Evolutionary conservation across 345 rosid genomes (phyloP), one percentile per base, ranked within the genome.

Genomic region (Euphorbia tirucalli): DNA sequence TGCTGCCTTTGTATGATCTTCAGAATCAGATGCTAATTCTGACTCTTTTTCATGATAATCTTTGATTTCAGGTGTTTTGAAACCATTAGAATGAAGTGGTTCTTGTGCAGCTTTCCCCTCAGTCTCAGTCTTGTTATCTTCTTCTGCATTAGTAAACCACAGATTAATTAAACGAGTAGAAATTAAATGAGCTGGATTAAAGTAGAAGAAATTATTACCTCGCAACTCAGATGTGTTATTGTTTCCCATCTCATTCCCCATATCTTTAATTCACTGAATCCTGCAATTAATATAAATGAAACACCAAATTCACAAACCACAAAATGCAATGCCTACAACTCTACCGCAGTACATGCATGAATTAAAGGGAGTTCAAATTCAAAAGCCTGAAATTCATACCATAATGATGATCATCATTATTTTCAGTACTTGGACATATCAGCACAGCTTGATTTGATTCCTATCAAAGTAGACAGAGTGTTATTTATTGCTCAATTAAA

Each of bases 211-310:
- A 44, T 13, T 11, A 30, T 25, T 70, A 85, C 91, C 87, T 75
- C 48, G 77, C 62, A 87, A 71, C 30, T 79, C 83, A 35, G 87
- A 80, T 15, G 90, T 74, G 82, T 83, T 87, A 60, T 62, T 85
- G 84, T 87, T 87, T 24, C 91, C 89, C 91, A 85, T 85, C 79
- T 87, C 91, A 77, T 79, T 83, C n/a, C n/a, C n/a, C n/a, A n/a
- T n/a, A n/a, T n/a, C n/a, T n/a, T n/a, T n/a, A n/a, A n/a, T n/a
- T n/a, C n/a, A n/a, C n/a, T n/a, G n/a, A n/a, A n/a, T n/a, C n/a
- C n/a, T n/a, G n/a, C n/a, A n/a, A n/a, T n/a, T n/a, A n/a, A n/a
- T n/a, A n/a, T n/a, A n/a, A n/a, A n/a, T n/a, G n/a, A n/a, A n/a
- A n/a, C n/a, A n/a, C n/a, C n/a, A n/a, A n/a, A n/a, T n/a, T n/a